These are phyloP conservation scores for Rhodotorula taiwanensis DNA, from an alignment of 768 basidiomycete species.

Conservation along the genomic window DNA sequence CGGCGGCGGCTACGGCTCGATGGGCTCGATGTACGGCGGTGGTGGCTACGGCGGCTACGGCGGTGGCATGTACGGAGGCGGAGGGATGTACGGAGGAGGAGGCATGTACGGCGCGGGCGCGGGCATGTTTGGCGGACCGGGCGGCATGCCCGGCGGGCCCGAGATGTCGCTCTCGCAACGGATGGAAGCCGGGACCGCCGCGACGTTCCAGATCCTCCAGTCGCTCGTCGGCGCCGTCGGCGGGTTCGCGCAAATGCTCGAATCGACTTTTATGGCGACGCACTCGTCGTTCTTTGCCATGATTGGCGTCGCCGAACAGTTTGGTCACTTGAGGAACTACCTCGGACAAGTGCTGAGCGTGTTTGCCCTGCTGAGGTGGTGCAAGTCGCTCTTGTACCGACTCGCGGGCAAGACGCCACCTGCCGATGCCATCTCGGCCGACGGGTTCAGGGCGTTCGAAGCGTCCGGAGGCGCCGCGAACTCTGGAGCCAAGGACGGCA, in stretches of 20 bases:
- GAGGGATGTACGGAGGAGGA: conserved; percentile 36
- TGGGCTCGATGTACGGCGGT: conserved; percentile 11
- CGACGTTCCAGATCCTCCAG: conserved; percentile 87
- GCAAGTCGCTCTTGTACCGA: conserved; percentile 59
- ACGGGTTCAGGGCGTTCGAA: conserved; percentile 67
- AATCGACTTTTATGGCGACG: conserved; percentile 86
- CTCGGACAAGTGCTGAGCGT: conserved; percentile 87
- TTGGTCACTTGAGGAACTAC: conserved; percentile 81
- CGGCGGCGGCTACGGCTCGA: conserved; percentile 12
- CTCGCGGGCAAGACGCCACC: conserved; percentile 45
- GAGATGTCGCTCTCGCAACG: conserved; percentile 65
- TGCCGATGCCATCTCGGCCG: conserved; percentile 45
- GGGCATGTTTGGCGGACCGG: conserved; percentile 48
- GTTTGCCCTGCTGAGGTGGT: conserved; percentile 82
- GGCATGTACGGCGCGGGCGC: conserved; percentile 52
- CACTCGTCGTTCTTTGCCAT: conserved; percentile 51
- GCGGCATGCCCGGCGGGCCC: conserved; percentile 19
- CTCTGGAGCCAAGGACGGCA: conserved; percentile 50
- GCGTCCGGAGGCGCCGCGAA: conserved; percentile 42
- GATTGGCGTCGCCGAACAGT: conserved; percentile 93
- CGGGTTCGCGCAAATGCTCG: conserved; percentile 94
- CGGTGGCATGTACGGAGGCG: conserved; percentile 2
- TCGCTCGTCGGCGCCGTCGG: conserved; percentile 91
- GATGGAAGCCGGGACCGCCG: conserved; percentile 79
- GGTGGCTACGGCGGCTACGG: conserved; percentile 28